These are phyloP conservation scores for Amesomyces nigricolor DNA, from an alignment of 2,329 filamentous ascomycete genomes.

Conservation along the genomic window DNA sequence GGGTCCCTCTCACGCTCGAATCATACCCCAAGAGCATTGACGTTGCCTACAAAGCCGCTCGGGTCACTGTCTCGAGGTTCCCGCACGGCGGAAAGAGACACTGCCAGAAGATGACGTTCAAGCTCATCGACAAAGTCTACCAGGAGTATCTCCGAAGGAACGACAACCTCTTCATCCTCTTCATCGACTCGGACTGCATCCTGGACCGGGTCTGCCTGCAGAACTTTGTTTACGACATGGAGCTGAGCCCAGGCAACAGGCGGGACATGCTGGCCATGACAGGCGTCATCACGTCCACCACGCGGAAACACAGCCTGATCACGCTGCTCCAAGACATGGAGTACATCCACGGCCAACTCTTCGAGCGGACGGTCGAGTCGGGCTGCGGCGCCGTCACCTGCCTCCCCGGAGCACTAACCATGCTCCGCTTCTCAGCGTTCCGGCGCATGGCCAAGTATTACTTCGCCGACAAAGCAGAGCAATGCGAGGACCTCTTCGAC, in stretches of 20 bases:
- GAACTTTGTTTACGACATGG: constrained; percentile 99
- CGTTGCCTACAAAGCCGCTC: constrained; percentile 72
- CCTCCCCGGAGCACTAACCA: constrained; percentile 88
- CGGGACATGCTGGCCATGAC: constrained; percentile 97
- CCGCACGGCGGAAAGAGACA: constrained; percentile 89
- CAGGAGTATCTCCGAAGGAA: constrained; percentile 77
- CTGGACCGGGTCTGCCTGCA: constrained; percentile 86
- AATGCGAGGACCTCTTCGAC: constrained; percentile 93
- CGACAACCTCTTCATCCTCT: constrained; percentile 90
- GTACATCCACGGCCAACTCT: constrained; percentile 93
- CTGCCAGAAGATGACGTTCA: constrained; percentile 90
- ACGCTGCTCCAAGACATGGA: constrained; percentile 97
- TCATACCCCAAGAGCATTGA: constrained; percentile 87
- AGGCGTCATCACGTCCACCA: constrained; percentile 92
- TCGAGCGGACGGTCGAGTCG: constrained; percentile 92
- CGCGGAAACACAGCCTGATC: constrained; percentile 78
- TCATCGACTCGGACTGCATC: constrained; percentile 97
- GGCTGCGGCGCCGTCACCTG: constrained; percentile 92
- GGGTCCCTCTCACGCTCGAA: constrained; percentile 69
- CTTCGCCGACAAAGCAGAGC: constrained; percentile 93
- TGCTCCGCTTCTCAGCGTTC: constrained; percentile 93
- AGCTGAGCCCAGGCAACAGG: constrained; percentile 86
- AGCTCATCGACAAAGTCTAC: constrained; percentile 89
- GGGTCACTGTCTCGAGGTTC: constrained; percentile 88
- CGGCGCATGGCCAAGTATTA: constrained; percentile 97